A percentile compares a stretch with the other conserved stretches of the same genome.
phyloP scores from a whole-genome alignment of 2,329 filamentous ascomycete genomes.

The Rhynchosporium agropyri region DNA sequence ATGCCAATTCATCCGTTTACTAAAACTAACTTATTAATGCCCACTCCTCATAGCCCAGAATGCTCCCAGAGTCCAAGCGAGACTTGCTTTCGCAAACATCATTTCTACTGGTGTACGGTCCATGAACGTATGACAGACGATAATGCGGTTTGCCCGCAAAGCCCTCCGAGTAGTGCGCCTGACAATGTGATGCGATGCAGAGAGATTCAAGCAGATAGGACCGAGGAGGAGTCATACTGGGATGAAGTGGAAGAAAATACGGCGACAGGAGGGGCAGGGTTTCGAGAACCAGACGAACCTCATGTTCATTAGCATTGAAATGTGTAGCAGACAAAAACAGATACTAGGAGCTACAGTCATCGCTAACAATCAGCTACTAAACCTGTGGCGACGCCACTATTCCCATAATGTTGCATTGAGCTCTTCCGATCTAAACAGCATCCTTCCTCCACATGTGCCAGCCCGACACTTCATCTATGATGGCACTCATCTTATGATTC shows the following conservation, averaged over 20 bases:
- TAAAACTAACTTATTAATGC: constrained; percentile 7
- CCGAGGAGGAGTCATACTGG: constrained; percentile 11
- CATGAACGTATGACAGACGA: constrained; percentile 15
- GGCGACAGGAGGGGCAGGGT: neutral
- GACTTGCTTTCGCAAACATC: constrained; percentile 15
- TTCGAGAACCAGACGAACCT: constrained; percentile 2
- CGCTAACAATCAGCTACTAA: neutral
- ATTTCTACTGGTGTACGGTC: constrained; percentile 16
- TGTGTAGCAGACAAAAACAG: neutral
- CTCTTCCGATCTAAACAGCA: neutral
- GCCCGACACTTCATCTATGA: constrained; percentile 2
- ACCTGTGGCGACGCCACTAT: constrained; percentile 1
- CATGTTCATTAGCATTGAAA: constrained; percentile 1
- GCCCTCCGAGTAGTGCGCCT: constrained; percentile 10
- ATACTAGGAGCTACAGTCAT: neutral
- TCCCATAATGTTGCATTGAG: neutral
- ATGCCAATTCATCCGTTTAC: neutral
- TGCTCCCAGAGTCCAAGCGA: constrained; percentile 11
- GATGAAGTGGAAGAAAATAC: constrained; percentile 11
- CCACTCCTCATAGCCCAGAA: neutral
- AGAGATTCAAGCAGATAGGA: constrained; percentile 10
- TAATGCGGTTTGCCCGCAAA: constrained; percentile 12
- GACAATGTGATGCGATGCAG: constrained; percentile 7
- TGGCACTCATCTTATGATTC: neutral
- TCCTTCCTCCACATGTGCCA: neutral